These are phyloP conservation scores for Pythium biforme DNA, from an alignment of 352 stramenopile genomes.

Conservation along the genomic window DNA sequence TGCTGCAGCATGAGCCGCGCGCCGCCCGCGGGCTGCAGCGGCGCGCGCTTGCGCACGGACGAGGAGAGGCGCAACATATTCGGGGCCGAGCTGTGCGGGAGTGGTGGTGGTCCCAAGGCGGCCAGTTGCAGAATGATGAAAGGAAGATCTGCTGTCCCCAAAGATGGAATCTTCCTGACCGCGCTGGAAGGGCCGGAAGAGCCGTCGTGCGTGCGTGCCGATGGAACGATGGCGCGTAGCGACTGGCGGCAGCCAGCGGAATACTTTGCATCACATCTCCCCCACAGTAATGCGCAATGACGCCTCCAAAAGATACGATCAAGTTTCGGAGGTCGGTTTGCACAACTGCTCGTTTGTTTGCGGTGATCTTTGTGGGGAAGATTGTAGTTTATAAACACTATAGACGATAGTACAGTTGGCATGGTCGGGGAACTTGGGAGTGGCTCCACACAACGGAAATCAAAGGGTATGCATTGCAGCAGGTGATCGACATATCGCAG, in stretches of 20 bases:
- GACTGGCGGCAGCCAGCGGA: background rate
- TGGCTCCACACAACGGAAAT: background rate
- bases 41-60: slow-evolving; percentile 57
- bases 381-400: slow-evolving; percentile 4
- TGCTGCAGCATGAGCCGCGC: slow-evolving; percentile 50
- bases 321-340: slow-evolving; percentile 26
- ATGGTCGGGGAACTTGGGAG: background rate
- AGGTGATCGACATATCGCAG: background rate
- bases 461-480: slow-evolving; percentile 15
- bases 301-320: slow-evolving; percentile 33
- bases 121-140: slow-evolving; percentile 27
- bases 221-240: background rate
- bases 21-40: slow-evolving; percentile 67
- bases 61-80: slow-evolving; percentile 67
- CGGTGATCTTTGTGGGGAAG: slow-evolving; percentile 15
- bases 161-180: background rate
- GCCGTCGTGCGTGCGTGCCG: background rate
- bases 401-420: background rate
- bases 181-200: no score
- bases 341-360: slow-evolving; percentile 13
- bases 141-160: background rate
- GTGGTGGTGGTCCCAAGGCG: slow-evolving; percentile 4
- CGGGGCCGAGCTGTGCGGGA: no score
- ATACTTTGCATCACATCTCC: background rate
- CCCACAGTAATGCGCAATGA: slow-evolving; percentile 22